These are phyloP conservation scores for Penicillium hesseltinei DNA, from an alignment of 2,329 filamentous ascomycete species.

Conservation along the genomic window DNA sequence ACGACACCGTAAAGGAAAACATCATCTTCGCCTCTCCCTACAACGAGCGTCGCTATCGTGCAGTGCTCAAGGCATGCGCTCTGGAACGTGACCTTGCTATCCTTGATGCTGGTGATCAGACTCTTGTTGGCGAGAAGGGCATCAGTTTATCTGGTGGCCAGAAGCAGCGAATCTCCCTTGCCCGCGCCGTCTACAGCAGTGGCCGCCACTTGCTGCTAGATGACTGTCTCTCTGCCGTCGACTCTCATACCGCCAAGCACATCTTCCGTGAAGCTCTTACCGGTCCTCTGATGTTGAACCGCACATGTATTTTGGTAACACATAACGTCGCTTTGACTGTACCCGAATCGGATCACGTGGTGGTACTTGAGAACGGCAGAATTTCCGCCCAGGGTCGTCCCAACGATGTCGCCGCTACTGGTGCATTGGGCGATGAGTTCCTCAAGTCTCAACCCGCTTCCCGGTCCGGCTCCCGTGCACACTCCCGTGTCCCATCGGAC, in stretches of 20 bases:
- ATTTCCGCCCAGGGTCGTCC: constrained; percentile 74
- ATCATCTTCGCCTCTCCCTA: constrained; percentile 84
- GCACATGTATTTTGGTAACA: constrained; percentile 92
- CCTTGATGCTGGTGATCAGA: constrained; percentile 87
- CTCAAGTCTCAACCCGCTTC: constrained; percentile 72
- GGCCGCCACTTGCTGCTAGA: constrained; percentile 88
- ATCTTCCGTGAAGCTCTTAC: constrained; percentile 93
- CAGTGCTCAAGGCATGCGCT: constrained; percentile 87
- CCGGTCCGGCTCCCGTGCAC: constrained; percentile 65
- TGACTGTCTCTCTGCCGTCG: constrained; percentile 93
- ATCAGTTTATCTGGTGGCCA: constrained; percentile 95
- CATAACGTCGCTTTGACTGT: constrained; percentile 91
- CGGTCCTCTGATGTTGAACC: constrained; percentile 80
- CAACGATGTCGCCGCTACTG: constrained; percentile 76
- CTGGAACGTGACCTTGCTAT: constrained; percentile 89
- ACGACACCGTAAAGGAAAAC: constrained; percentile 92
- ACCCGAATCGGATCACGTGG: constrained; percentile 74
- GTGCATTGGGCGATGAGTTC: constrained; percentile 82
- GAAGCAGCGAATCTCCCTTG: constrained; percentile 94
- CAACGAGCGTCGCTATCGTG: constrained; percentile 77
- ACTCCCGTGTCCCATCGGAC: constrained; percentile 76
- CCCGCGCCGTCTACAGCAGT: constrained; percentile 95
- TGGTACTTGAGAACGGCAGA: constrained; percentile 84
- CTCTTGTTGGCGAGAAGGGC: constrained; percentile 92
- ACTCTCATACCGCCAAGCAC: constrained; percentile 96